Conservation (phyloP, 306 rosid species). For the Vigna trinervia region DNA sequence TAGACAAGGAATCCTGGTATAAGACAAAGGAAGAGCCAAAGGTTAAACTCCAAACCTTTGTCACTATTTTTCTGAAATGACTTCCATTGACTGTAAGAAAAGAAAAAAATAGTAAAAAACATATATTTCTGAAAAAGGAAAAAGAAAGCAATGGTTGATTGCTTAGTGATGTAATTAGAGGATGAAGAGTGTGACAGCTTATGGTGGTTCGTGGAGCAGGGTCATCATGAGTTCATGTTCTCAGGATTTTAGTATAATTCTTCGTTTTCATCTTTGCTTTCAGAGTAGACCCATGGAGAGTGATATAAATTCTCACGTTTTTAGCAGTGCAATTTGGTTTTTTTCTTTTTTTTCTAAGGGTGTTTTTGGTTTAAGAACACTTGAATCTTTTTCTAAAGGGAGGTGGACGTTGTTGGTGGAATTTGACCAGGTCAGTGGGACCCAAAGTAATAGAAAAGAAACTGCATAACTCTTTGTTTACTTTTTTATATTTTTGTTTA, state of each 20-base stretch:
- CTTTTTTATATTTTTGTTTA: too few relatives aligned
- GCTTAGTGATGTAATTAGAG: constrained; percentile 2
- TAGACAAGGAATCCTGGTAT: constrained; percentile 33
- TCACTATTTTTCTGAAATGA: constrained; percentile 4
- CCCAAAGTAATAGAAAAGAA: neutral
- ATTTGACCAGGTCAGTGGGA: constrained; percentile 9
- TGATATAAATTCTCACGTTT: neutral
- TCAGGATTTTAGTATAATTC: too few relatives aligned
- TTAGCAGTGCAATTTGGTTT: neutral
- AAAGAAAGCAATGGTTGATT: neutral
- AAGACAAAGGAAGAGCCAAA: constrained; percentile 21
- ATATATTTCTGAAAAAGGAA: constrained; percentile 15
- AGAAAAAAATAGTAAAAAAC: constrained; percentile 8
- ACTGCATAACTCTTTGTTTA: neutral
- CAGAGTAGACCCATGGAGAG: neutral
- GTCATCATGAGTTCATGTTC: constrained; percentile 13
- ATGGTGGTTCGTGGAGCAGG: constrained; percentile 16
- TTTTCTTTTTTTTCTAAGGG: too few relatives aligned
- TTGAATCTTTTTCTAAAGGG: neutral
- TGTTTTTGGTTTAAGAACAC: neutral
- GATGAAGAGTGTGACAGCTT: constrained; percentile 12
- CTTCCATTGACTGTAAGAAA: constrained; percentile 29
- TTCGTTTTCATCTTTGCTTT: neutral
- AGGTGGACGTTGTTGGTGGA: constrained; percentile 15
- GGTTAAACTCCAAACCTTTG: neutral